Conservation (phyloP, 2,329 filamentous ascomycete genomes). For the Aspergillus amoenus region DNA sequence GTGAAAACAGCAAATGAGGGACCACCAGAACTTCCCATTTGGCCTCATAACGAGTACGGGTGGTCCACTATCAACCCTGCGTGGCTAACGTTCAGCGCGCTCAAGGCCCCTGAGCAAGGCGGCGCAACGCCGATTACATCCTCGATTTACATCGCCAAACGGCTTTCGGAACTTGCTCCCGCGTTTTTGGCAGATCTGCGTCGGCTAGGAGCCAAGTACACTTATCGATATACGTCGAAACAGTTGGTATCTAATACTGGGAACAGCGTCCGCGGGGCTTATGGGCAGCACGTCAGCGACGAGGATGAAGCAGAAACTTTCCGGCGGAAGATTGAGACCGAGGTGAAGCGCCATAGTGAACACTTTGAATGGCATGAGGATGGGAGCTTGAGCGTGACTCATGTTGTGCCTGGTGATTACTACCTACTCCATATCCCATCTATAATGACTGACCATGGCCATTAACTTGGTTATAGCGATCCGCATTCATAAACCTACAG, state of each 20-base stretch:
- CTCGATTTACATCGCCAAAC: neutral
- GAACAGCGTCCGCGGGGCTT: neutral
- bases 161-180: neutral
- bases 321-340: too few species aligned
- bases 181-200: neutral
- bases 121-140: neutral
- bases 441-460: neutral
- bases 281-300: neutral
- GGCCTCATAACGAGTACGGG: neutral
- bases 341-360: neutral
- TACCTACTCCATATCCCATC: neutral
- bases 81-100: neutral
- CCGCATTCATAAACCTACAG: neutral
- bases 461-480: neutral
- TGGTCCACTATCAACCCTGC: constrained; percentile 1
- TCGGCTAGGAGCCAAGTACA: neutral
- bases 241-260: neutral
- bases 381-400: neutral
- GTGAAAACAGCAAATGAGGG: neutral
- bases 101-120: neutral
- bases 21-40: neutral
- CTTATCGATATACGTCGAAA: neutral
- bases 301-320: neutral
- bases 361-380: neutral
- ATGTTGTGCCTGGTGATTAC: neutral